These are phyloP conservation scores for Dipodascus albidus DNA, from an alignment of 805 yeast species.

Conservation along the genomic window DNA sequence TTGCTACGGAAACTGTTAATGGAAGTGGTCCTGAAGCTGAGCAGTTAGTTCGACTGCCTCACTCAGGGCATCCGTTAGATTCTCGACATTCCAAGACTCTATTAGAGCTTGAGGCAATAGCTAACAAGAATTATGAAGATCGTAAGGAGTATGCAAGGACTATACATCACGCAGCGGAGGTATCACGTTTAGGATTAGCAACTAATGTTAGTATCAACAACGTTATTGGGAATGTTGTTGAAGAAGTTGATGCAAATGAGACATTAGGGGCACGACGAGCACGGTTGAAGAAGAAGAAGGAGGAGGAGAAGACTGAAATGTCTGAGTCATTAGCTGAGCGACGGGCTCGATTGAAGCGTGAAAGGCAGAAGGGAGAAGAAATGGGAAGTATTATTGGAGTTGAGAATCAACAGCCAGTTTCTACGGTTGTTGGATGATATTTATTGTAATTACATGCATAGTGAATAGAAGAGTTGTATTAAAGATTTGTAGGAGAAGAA, in stretches of 20 bases:
- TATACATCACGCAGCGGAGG: background rate
- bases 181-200: background rate
- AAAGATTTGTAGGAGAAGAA: background rate
- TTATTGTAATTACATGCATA: background rate
- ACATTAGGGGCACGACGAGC: slow-evolving; percentile 1
- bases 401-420: background rate
- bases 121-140: slow-evolving; percentile 19
- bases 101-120: slow-evolving; percentile 22
- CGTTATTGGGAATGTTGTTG: background rate
- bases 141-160: background rate
- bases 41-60: background rate
- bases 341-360: background rate
- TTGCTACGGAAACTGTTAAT: slow-evolving; percentile 10
- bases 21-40: background rate
- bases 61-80: slow-evolving; percentile 20
- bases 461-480: background rate
- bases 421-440: background rate
- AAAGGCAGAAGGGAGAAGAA: background rate
- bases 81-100: slow-evolving; percentile 18
- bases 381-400: background rate
- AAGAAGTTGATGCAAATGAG: background rate
- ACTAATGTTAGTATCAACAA: background rate
- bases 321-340: background rate
- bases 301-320: background rate
- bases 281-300: slow-evolving; percentile 2